phyloP scores from a whole-genome alignment of 2,329 filamentous ascomycete genomes.

The Ceratocystis cacaofunesta region DNA sequence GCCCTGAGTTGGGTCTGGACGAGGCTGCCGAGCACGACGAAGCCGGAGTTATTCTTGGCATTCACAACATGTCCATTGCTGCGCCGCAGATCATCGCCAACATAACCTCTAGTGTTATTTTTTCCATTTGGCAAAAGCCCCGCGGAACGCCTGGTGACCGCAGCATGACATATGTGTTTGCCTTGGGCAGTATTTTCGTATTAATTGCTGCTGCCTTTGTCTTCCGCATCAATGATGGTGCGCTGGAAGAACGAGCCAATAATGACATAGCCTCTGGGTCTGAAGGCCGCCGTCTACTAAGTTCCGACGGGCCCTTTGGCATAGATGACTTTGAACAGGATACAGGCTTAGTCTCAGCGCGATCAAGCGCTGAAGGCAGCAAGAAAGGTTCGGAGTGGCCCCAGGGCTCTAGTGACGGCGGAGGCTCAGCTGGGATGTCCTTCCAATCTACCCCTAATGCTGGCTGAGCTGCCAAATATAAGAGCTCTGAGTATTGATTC shows the following conservation, averaged over 20 bases:
- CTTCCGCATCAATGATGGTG: conserved; percentile 36
- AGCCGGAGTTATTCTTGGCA: conserved; percentile 79
- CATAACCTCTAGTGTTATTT: conserved; percentile 68
- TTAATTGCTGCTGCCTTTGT: conserved; percentile 63
- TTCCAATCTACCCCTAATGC: neutral
- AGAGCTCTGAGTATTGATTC: neutral
- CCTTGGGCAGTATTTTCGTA: conserved; percentile 68
- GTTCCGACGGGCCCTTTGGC: neutral
- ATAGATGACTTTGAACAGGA: neutral
- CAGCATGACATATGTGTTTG: conserved; percentile 73
- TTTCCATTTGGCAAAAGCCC: conserved; percentile 74
- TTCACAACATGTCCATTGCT: conserved; percentile 90
- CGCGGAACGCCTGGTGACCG: conserved; percentile 71
- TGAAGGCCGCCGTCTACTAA: neutral
- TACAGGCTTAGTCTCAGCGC: neutral
- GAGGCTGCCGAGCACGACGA: conserved; percentile 53
- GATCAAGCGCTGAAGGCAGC: neutral
- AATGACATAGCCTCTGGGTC: neutral
- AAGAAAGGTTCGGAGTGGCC: neutral
- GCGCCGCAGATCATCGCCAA: conserved; percentile 86
- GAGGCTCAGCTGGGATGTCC: neutral
- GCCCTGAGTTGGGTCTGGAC: conserved; percentile 27
- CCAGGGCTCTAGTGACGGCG: neutral
- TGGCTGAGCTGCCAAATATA: neutral
- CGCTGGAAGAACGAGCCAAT: conserved; percentile 11